These are phyloP conservation scores for Beauveria rudraprayagi DNA, from an alignment of 2,329 filamentous ascomycete species.

Conservation along the genomic window DNA sequence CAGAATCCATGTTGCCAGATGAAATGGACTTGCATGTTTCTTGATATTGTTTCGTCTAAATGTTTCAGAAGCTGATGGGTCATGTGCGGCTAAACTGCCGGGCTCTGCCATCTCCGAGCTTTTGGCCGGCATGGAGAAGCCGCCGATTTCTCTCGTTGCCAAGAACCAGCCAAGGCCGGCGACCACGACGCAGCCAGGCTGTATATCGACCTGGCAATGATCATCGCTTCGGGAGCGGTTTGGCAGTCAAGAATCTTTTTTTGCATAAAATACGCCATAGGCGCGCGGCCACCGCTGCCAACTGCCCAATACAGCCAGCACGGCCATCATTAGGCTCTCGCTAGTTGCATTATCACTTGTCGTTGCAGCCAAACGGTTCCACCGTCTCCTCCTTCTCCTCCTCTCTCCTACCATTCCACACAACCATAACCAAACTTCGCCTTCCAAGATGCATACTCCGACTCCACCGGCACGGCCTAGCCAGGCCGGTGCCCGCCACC, in stretches of 20 bases:
- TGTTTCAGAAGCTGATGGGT: not conserved
- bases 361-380: not conserved
- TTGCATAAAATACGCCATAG: not conserved
- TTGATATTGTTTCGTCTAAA: not conserved
- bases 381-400: not conserved
- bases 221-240: not conserved
- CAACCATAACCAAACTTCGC: not conserved
- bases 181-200: too few species aligned
- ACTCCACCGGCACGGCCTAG: not conserved
- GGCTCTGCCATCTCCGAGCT: not conserved
- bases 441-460: not conserved
- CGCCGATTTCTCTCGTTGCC: not conserved
- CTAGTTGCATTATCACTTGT: not conserved
- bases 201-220: not conserved
- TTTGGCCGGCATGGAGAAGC: not conserved
- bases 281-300: not conserved
- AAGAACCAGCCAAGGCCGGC: not conserved
- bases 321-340: not conserved
- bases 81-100: not conserved
- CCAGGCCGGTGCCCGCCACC: not conserved
- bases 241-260: not conserved
- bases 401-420: not conserved
- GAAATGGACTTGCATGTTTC: not conserved
- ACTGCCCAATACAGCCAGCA: not conserved
- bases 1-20: not conserved